Evolutionary conservation across 2,329 filamentous ascomycete genomes (phyloP), one percentile per base, ranked within the genome.

Genomic region (Lasiodiplodia hormozganensis): DNA sequence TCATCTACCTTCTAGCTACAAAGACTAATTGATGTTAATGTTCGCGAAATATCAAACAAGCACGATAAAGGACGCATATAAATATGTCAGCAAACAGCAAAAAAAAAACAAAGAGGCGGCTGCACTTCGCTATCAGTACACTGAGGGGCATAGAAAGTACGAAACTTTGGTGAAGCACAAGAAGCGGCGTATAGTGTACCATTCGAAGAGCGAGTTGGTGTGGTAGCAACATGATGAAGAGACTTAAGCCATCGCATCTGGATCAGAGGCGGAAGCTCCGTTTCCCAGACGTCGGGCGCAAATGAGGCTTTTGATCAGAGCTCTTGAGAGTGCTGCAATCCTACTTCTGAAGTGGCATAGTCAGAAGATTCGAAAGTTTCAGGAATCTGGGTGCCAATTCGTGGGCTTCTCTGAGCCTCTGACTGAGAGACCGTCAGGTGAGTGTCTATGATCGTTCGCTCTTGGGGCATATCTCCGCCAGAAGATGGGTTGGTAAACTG

Each of bases 351-450:
- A n/a, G 7, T 5, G 8, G 16, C 16, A 10, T 43, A 16, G n/a
- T 23, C 56, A 11, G 21, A 60, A 12, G 23, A 3, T 7, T 16
- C 21, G 18, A 11, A 10, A 12, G 43, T 21, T 2, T 25, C 3
- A 7, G 6, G 2, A 2, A 43, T 2, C 25, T 60, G 31, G 8
- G 18, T 21, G 34, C 31, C 56, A 14, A 60, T 47, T 38, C 47
- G 56, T 8, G 14, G 28, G 56, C 5, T 12, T 1, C 25, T 11
- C 0, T 60, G 7, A 16, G n/a, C 47, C 23, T n/a, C 47, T 8
- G 60, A 64, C 18, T 64, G 60, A 6, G 60, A 64, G 2, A 64
- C 2, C 6, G 58, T 51, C n/a, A 64, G n/a, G 18, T 53, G 60
- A 1, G 60, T 64, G 12, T 64, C 60, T 34, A 6, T n/a, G 10